A percentile compares a stretch with the other conserved stretches of the same genome.
Conservation (phyloP, 169 alveolate species). For the Eimeria falciformis region DNA sequence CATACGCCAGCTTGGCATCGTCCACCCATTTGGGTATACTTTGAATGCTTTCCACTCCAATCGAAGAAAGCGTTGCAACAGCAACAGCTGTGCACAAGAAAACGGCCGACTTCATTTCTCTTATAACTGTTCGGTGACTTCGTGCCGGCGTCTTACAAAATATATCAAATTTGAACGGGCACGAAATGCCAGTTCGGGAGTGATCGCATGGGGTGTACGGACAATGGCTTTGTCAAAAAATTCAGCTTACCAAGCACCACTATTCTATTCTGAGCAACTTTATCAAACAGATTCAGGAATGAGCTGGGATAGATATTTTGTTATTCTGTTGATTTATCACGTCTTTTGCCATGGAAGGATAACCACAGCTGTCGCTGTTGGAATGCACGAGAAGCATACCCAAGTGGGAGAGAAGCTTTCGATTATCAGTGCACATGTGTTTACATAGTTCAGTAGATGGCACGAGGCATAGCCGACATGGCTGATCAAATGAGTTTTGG, state of each 20-base stretch:
- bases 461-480: slow-evolving; percentile 50
- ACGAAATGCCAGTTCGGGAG: background rate
- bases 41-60: slow-evolving; percentile 27
- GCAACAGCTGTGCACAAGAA: slow-evolving; percentile 52
- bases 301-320: background rate
- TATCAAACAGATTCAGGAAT: background rate
- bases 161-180: slow-evolving; percentile 7
- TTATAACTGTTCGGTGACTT: slow-evolving; percentile 10
- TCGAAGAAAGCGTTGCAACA: slow-evolving; percentile 48
- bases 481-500: slow-evolving; percentile 63
- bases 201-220: slow-evolving; percentile 24
- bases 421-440: background rate
- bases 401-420: slow-evolving; percentile 16
- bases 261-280: too few species aligned
- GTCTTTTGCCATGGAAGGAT: background rate
- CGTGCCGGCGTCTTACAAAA: slow-evolving; percentile 1
- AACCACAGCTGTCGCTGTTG: slow-evolving; percentile 23
- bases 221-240: too few species aligned
- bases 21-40: slow-evolving; percentile 53
- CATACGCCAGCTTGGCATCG: slow-evolving; percentile 61
- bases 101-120: slow-evolving; percentile 42
- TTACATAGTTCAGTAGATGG: slow-evolving; percentile 22
- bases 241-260: too few species aligned
- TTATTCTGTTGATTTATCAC: background rate
- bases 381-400: slow-evolving; percentile 36